Evolutionary conservation across 352 stramenopile species (phyloP).

Genomic region (Pythium aquatile): DNA sequence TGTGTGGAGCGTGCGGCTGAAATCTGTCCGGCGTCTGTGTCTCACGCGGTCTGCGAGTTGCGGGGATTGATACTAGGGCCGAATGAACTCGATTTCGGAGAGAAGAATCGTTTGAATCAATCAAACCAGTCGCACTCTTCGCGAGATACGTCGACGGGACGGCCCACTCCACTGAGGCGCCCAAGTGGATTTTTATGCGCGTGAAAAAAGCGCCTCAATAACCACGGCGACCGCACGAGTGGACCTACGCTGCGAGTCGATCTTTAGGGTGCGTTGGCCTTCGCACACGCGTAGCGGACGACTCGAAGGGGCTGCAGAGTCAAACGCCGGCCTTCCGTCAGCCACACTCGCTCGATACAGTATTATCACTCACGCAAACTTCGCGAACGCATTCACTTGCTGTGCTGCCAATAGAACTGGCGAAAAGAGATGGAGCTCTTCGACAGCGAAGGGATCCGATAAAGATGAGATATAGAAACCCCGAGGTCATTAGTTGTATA

Average conservation of each 20-base stretch:
- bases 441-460: neutral
- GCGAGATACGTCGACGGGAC: neutral
- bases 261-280: too few species aligned
- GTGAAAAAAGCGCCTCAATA: neutral
- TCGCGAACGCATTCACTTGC: neutral
- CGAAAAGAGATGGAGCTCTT: neutral
- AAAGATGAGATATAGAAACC: neutral
- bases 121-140: neutral
- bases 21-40: neutral
- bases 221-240: neutral
- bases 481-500: neutral
- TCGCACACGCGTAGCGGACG: neutral
- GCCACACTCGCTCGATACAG: neutral
- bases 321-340: neutral
- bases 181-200: neutral
- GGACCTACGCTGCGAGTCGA: neutral
- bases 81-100: too few species aligned
- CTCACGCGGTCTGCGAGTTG: neutral
- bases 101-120: neutral
- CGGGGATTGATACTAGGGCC: neutral
- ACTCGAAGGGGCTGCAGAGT: neutral
- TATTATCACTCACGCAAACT: constrained; percentile 3
- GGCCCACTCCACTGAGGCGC: neutral
- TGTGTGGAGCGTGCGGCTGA: neutral
- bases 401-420: neutral